phyloP scores from a whole-genome alignment of 2,329 filamentous ascomycete genomes.

The Alternaria sp. region DNA sequence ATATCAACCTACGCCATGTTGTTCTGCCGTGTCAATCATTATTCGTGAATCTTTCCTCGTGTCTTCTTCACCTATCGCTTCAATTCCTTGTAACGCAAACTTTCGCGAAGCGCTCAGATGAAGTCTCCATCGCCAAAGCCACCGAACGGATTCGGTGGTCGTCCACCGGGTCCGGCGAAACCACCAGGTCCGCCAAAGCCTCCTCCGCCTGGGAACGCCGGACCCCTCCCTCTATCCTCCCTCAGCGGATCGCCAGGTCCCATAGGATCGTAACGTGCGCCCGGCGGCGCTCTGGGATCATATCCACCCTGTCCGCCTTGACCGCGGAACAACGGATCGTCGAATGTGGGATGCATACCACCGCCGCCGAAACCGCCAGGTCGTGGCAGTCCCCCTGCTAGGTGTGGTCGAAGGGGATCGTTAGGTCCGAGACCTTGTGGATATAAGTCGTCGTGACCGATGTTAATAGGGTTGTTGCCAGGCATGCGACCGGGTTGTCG shows the following conservation, averaged over 20 bases:
- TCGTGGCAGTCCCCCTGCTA: slow-evolving; percentile 67
- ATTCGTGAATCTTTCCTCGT: slow-evolving; percentile 4
- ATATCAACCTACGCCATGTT: not conserved
- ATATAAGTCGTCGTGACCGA: slow-evolving; percentile 87
- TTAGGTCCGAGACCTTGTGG: slow-evolving; percentile 85
- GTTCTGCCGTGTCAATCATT: slow-evolving; percentile 6
- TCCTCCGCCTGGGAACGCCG: slow-evolving; percentile 53
- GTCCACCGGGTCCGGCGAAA: slow-evolving; percentile 54
- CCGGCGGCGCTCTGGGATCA: slow-evolving; percentile 80
- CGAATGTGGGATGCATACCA: slow-evolving; percentile 96
- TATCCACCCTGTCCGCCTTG: slow-evolving; percentile 61
- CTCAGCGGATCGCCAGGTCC: slow-evolving; percentile 61
- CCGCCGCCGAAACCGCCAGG: slow-evolving; percentile 69
- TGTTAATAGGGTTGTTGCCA: slow-evolving; percentile 68
- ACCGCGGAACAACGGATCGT: slow-evolving; percentile 83
- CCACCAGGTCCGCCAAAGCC: slow-evolving; percentile 54
- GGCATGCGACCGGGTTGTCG: slow-evolving; percentile 64
- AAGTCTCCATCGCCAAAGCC: slow-evolving; percentile 69
- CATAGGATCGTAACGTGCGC: slow-evolving; percentile 89
- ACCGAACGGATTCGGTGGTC: slow-evolving; percentile 66
- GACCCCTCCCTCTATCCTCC: slow-evolving; percentile 43
- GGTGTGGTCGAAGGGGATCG: slow-evolving; percentile 76
- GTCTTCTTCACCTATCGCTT: not conserved
- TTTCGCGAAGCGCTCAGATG: slow-evolving; percentile 49
- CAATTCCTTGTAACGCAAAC: not conserved